Evolutionary conservation across 2,329 filamentous ascomycete genomes (phyloP), one percentile per base, ranked within the genome.

Genomic region (Neonectria punicea): DNA sequence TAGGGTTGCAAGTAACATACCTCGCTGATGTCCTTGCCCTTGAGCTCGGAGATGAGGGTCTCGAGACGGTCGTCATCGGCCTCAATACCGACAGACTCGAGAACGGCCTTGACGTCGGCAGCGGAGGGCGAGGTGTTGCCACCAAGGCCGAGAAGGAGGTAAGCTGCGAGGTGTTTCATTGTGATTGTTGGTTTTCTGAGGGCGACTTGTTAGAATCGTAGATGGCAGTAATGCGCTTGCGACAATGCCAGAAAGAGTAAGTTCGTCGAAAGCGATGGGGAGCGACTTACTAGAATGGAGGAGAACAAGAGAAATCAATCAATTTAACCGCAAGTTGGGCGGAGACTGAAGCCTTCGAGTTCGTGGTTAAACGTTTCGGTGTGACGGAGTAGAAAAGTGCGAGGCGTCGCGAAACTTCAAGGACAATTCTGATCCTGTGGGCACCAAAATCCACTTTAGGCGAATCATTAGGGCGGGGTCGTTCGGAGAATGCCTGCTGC

Each of bases 141-240:
- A 83, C 89, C 95, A 77, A 98, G 92, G 86, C 87, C 86, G 84
- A 98, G 93, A 82, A 99, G 95, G 81, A 99, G 94, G 90, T 97
- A 98, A 83, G 96, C 95, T 83, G 96, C 96, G 87, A 99, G 92
- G 87, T 98, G 92, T 94, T 99, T 98, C 96, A 99, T 98, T 93
- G 91, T 97, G 83, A 77, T 39, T 76, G 30, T 72, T 78, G 75
- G 67, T 67, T 80, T 83, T 80, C 76, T 79, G 74, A 74, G 49
- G 49, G 53, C 18, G 36, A 53, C 25, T 32, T 44, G 65, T 76
- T 66, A 76, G 67, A 57, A 53, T 28, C 13, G 50, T 62, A 20
- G 36, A 25, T 34, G 16, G n/a, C 10, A 34, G 18, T 25, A 57
- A 16, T 56, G 57, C n/a, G 34, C 36, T 61, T 65, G 61, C 55